Conservation (phyloP, 2,329 filamentous ascomycete genomes). For the Eutypella sp. region DNA sequence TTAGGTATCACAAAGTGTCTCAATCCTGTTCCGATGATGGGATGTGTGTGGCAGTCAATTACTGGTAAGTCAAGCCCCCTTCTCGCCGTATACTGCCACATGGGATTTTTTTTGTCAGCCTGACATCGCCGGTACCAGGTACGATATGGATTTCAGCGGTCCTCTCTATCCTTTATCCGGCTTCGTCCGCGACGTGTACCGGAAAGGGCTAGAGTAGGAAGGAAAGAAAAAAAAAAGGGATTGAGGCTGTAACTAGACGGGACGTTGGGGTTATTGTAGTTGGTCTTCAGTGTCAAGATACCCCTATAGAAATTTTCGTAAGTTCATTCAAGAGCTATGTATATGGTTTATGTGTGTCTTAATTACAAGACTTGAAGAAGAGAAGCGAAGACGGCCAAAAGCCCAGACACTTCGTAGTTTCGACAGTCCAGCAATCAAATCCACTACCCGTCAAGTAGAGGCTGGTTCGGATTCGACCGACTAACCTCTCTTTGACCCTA, state of each 20-base stretch:
- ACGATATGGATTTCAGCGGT: slow-evolving; percentile 73
- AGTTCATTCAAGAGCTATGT: not conserved
- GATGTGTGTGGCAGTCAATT: slow-evolving; percentile 75
- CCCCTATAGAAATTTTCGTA: not conserved
- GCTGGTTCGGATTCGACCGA: no score
- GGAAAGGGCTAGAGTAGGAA: no score
- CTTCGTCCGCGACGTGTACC: slow-evolving; percentile 43
- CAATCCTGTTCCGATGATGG: slow-evolving; percentile 65
- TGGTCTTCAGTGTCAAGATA: no score
- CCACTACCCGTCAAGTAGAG: no score
- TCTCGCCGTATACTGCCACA: not conserved
- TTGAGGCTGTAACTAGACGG: no score
- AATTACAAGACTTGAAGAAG: not conserved
- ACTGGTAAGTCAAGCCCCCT: slow-evolving; percentile 52
- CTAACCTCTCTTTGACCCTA: no score
- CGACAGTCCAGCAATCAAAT: no score
- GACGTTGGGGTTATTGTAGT: no score
- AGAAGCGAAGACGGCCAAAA: not conserved
- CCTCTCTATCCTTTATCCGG: slow-evolving; percentile 58
- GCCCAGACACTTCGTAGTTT: no score
- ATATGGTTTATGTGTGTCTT: not conserved
- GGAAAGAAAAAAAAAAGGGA: not conserved
- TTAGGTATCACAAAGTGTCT: slow-evolving; percentile 71
- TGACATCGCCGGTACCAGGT: slow-evolving; percentile 42
- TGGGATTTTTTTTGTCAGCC: not conserved